These are phyloP conservation scores for Pseudopyricularia javanii DNA, from an alignment of 2,329 filamentous ascomycete species.

Conservation along the genomic window DNA sequence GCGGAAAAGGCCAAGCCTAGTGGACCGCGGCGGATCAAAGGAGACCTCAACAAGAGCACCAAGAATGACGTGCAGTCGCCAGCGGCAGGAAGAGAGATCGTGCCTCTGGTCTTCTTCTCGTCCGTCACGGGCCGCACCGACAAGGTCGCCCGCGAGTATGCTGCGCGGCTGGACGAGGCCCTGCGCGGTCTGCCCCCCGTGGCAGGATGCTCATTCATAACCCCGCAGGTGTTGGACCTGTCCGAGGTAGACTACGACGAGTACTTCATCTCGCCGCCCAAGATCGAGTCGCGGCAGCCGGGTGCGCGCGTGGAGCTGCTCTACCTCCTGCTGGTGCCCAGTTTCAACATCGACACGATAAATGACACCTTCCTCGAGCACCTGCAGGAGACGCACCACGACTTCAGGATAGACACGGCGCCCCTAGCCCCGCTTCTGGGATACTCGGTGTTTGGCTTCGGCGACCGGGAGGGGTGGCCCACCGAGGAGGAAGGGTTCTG, in stretches of 20 bases:
- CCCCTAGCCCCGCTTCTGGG: constrained; percentile 66
- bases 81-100: constrained; percentile 31
- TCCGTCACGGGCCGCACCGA: constrained; percentile 79
- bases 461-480: constrained; percentile 85
- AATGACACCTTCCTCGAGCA: constrained; percentile 80
- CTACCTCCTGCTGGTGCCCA: constrained; percentile 77
- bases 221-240: constrained; percentile 61
- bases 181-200: constrained; percentile 34
- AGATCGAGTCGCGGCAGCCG: constrained; percentile 24
- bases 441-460: constrained; percentile 90
- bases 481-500: constrained; percentile 86
- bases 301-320: constrained; percentile 45
- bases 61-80: constrained; percentile 11
- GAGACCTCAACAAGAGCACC: constrained; percentile 20
- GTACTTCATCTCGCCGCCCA: constrained; percentile 72
- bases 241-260: constrained; percentile 87
- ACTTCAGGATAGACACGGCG: constrained; percentile 89
- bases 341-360: constrained; percentile 91
- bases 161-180: constrained; percentile 37
- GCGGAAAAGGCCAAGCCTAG: constrained; percentile 14
- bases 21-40: constrained; percentile 34
- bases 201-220: constrained; percentile 26
- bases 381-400: constrained; percentile 84
- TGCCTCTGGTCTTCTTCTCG: constrained; percentile 77
- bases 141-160: constrained; percentile 53